A percentile compares a stretch with the other conserved stretches of the same genome.
These are phyloP conservation scores for Xylariaceae sp. DNA, from an alignment of 2,329 filamentous ascomycete genomes.

Conservation along the genomic window DNA sequence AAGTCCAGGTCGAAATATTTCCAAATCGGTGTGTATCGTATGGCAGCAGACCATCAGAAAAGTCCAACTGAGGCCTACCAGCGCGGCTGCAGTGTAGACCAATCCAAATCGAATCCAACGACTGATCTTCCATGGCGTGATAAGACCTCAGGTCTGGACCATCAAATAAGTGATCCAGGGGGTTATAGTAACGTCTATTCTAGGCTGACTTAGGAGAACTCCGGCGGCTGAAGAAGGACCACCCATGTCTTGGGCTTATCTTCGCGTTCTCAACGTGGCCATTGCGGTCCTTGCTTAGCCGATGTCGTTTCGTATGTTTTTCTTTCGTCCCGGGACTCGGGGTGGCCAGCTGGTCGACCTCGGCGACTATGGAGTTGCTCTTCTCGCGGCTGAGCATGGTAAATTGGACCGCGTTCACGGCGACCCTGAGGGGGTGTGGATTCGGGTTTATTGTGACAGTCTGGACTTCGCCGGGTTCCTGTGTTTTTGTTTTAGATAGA, in stretches of 20 bases:
- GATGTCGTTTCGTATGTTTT: conserved; percentile 6
- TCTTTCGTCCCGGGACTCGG: conserved; percentile 4
- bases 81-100: not conserved
- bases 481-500: conserved; percentile 22
- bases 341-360: conserved; percentile 10
- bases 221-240: conserved; percentile 17
- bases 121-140: not conserved
- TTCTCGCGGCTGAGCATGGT: conserved; percentile 6
- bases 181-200: not conserved
- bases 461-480: conserved; percentile 7
- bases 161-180: not conserved
- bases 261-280: not conserved
- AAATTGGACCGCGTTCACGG: conserved; percentile 12
- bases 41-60: not conserved
- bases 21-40: not conserved
- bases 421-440: not conserved
- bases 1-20: not conserved
- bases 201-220: conserved; percentile 12
- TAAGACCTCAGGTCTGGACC: not conserved
- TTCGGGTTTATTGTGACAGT: conserved; percentile 7
- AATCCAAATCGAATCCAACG: not conserved
- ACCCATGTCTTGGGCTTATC: conserved; percentile 8
- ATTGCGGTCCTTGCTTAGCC: conserved; percentile 15
- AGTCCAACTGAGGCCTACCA: not conserved
- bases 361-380: conserved; percentile 8